A percentile compares a stretch with the other conserved stretches of the same genome.
phyloP scores from a whole-genome alignment of 139 green algal species.

The Edaphochlamys debaryana region DNA sequence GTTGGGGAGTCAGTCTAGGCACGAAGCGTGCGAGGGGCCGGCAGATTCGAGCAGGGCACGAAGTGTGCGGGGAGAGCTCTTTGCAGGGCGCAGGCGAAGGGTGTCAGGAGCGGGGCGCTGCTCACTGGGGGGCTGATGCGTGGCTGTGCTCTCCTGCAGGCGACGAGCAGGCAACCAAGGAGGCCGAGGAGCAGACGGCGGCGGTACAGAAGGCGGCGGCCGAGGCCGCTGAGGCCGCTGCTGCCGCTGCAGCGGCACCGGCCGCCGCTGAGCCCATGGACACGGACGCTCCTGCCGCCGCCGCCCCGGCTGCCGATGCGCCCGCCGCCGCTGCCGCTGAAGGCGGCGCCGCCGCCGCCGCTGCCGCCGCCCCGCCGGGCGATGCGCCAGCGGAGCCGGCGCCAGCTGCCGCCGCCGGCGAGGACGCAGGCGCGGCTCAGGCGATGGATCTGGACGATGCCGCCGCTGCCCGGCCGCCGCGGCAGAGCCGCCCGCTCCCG shows the following conservation, averaged over 20 bases:
- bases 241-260: neutral
- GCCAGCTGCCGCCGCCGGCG: neutral
- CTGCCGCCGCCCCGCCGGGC: neutral
- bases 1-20: neutral
- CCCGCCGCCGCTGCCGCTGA: neutral
- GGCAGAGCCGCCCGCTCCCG: neutral
- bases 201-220: neutral
- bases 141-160: neutral
- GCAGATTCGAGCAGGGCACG: too few relatives aligned
- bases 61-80: neutral
- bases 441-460: slow-evolving; percentile 25
- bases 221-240: neutral
- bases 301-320: neutral
- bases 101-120: too few relatives aligned
- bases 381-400: neutral
- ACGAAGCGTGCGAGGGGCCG: neutral
- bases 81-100: neutral
- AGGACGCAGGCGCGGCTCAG: slow-evolving; percentile 8
- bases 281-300: neutral
- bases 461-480: neutral
- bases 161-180: slow-evolving; percentile 31
- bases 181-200: slow-evolving; percentile 33
- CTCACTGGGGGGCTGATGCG: too few relatives aligned
- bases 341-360: neutral
- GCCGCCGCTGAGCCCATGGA: slow-evolving; percentile 31